Base-by-base conservation (phyloP, 495 filamentous ascomycete species). In the Neurospora cerealis region DNA sequence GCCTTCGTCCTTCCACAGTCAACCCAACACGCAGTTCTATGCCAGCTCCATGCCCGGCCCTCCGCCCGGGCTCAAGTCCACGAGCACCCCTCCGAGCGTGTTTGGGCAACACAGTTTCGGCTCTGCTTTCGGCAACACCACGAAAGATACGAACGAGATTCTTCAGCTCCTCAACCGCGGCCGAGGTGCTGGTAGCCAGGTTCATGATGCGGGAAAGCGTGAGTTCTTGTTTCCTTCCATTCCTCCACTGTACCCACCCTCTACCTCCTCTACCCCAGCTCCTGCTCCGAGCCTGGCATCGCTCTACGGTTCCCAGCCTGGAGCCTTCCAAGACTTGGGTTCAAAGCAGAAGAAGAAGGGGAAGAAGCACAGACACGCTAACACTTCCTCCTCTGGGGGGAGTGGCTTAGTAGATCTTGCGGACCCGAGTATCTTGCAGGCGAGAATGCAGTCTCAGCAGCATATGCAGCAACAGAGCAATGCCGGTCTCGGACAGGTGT, bases 301-400 rank as follows among this genome's bases (percentile, higher is more conserved):
- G 89, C 93, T 94, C 89, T 95, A 94, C 88, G 92, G 91, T 87
- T 83, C 91, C 82, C 93, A 92, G 88, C 83, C 91, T 86, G 92
- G 92, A 86, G 87, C 88, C 84, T 91, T 90, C 86, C 90, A 93
- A 88, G 93, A 94, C 81, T 89, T 90, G 87, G 91, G 90, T 85
- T 89, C 90, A 87, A 97, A 97, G 91, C 92, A 94, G 90, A 97
- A 96, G 93, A 97, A 97, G 93, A 97, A 97, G 92, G 93, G 93
- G 89, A 97, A 96, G 91, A 96, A 96, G 92, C 94, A 96, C 87
- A 96, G 93, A 91, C 93, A 97, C 91, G 94, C 94, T 96, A 96
- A 97, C 93, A 97, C 94, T 95, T 97, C 94, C 92, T 96, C 94
- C 90, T 95, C 93, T 89, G 93, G 93, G 89, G 93, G 93, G 87